These are phyloP conservation scores for Rhipidocladum racemiflorum DNA, from an alignment of 176 grass and related monocot genomes.

Conservation along the genomic window DNA sequence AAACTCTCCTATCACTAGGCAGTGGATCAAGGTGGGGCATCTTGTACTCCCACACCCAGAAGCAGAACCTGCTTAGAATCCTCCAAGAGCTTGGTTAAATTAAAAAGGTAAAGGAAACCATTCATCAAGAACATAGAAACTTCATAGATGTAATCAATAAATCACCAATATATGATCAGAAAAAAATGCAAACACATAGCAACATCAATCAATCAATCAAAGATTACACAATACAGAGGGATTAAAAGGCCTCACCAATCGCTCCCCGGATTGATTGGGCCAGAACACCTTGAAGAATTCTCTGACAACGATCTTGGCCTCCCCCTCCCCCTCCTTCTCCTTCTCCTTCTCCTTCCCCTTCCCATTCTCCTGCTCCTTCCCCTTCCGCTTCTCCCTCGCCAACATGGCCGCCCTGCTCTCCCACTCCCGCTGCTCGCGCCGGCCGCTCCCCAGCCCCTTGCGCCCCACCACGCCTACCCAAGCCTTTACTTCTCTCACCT, in stretches of 20 bases:
- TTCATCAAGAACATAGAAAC: not conserved
- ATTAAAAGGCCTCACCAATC: constrained; percentile 33
- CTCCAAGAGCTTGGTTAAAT: not conserved
- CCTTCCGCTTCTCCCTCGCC: not conserved
- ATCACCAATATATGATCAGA: not conserved
- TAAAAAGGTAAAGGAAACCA: not conserved
- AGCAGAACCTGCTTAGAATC: not conserved
- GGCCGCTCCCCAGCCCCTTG: not conserved
- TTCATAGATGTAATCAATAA: not conserved
- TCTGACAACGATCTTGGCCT: not conserved
- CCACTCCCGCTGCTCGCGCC: not conserved
- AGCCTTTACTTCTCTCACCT: not conserved
- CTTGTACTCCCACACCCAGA: constrained; percentile 4
- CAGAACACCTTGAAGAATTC: constrained; percentile 55
- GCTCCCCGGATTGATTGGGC: constrained; percentile 17
- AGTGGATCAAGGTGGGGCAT: not conserved
- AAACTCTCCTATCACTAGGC: not conserved
- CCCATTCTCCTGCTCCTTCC: not conserved
- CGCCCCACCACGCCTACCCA: not conserved
- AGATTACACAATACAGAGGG: not conserved
- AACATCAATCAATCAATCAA: not conserved
- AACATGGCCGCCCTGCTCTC: not conserved
- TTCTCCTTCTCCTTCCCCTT: not conserved
- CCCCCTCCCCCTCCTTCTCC: not conserved
- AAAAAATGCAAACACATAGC: not conserved